Percentiles rank a stretch among this genome's conserved stretches.
These are phyloP conservation scores for Penstemon davidsonii DNA, from an alignment of 257 asterid species.

Conservation along the genomic window DNA sequence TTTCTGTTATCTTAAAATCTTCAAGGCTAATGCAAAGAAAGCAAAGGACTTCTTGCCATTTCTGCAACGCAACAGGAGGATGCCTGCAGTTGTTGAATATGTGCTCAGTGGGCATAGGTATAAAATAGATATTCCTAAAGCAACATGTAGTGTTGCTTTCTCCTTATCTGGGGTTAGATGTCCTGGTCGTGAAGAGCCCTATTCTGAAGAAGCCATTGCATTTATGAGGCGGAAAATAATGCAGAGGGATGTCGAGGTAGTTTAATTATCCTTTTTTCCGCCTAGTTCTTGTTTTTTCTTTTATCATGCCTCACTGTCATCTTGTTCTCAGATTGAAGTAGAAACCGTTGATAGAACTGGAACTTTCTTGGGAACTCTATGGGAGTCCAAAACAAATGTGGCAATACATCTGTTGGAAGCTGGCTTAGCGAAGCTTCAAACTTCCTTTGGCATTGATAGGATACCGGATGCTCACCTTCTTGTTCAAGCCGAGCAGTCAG, in stretches of 20 bases:
- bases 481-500: constrained; percentile 87
- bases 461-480: constrained; percentile 86
- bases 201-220: constrained; percentile 94
- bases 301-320: constrained; percentile 11
- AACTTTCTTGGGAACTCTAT: constrained; percentile 87
- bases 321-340: constrained; percentile 66
- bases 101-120: constrained; percentile 97
- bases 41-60: constrained; percentile 89
- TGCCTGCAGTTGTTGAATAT: constrained; percentile 90
- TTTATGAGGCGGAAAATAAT: constrained; percentile 94
- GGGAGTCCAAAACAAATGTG: constrained; percentile 82
- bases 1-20: constrained; percentile 16
- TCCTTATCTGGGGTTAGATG: constrained; percentile 97
- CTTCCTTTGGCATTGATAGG: constrained; percentile 80
- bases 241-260: constrained; percentile 99
- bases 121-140: constrained; percentile 85
- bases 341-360: constrained; percentile 98
- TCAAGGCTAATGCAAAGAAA: constrained; percentile 76
- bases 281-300: constrained; percentile 1
- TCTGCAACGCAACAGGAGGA: constrained; percentile 83
- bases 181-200: constrained; percentile 92
- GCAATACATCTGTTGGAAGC: constrained; percentile 85
- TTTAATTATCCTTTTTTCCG: background rate
- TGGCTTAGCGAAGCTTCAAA: constrained; percentile 89
- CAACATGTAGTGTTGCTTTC: constrained; percentile 90